Base-by-base conservation (phyloP, 768 basidiomycete genomes). In the Dentipellis fragilis region DNA sequence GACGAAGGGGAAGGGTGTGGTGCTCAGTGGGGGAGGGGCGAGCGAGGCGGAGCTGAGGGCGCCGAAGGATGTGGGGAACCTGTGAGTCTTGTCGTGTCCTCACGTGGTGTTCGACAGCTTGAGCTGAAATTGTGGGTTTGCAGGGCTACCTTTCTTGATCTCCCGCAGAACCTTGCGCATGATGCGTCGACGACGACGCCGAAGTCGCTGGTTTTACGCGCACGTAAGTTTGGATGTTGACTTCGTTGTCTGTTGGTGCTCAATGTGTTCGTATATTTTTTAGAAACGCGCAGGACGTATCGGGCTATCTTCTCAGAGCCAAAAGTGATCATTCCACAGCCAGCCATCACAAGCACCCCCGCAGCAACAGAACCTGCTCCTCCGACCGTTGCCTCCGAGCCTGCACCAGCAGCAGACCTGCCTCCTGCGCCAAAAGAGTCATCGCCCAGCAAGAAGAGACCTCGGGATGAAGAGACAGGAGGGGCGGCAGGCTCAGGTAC, bases 281-380 rank as follows among this genome's bases (percentile, higher is more conserved):
- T 61, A 91, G 90, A 88, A 71, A 88, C 89, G 0, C 85, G 90
- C 35, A 81, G 80, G 64, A 90, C 88, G 4, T 90, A 87, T 62
- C 80, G 89, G 5, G 85, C 89, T 0, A 78, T 91, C 0, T 70
- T 92, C 19, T 90, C 89, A 3, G 86, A 88, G 63, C 87, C 89
- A 0, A 79, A 66, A 49, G 66, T 89, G 10, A 75, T 91, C 10
- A 66, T 89, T 1, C 84, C 84, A 16, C 29, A 34, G 38, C 8
- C 52, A 17, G 45, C 29, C 6, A 29, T 6, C 6, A n/a, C 42
- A 17, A 6, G 14, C 17, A 47, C 14, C n/a, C 34, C 47, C 22
- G 10, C 11, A 17, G 9, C 12, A 35, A 19, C 12, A 10, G 40
- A 34, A 36, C 45, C 51, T 19, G 11, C 49, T 10, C 23, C 21